A percentile compares a stretch with the other conserved stretches of the same genome.
Conservation (phyloP, 768 basidiomycete species). For the Boletus rex-veris region DNA sequence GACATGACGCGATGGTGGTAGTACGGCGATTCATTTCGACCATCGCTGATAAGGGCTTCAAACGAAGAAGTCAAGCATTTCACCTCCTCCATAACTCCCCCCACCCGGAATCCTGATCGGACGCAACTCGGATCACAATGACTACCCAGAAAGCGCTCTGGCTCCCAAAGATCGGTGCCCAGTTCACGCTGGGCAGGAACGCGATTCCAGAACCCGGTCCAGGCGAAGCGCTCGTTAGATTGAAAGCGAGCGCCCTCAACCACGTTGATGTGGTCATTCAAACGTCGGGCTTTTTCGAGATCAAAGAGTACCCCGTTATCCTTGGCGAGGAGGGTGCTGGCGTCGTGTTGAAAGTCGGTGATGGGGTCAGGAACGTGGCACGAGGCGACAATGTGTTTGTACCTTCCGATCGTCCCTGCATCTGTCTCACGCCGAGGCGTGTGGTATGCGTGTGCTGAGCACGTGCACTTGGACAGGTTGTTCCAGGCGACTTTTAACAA, state of each 20-base stretch:
- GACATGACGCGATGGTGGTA: too few relatives aligned
- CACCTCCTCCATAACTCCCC: too few relatives aligned
- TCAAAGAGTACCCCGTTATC: constrained; percentile 35
- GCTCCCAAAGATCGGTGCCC: constrained; percentile 6
- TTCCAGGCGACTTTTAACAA: constrained; percentile 5
- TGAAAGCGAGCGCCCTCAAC: constrained; percentile 40
- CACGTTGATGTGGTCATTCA: constrained; percentile 35
- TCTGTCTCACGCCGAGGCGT: too few relatives aligned
- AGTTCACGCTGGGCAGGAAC: constrained; percentile 2
- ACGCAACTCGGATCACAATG: background rate
- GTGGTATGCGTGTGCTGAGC: background rate
- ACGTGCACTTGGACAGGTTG: background rate
- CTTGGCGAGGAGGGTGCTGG: constrained; percentile 38
- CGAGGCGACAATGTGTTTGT: constrained; percentile 31
- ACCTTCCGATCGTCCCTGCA: background rate
- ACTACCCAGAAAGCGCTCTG: constrained; percentile 14
- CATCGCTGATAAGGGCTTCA: too few relatives aligned
- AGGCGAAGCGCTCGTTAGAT: constrained; percentile 41
- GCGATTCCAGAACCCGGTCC: constrained; percentile 35
- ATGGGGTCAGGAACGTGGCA: constrained; percentile 30
- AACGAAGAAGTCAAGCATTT: too few relatives aligned
- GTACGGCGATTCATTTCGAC: too few relatives aligned
- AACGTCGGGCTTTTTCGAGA: background rate
- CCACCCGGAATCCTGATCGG: too few relatives aligned
- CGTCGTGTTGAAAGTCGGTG: constrained; percentile 34